Conservation (phyloP, 1,284 basidiomycete species). For the Porphyrellus sp. region DNA sequence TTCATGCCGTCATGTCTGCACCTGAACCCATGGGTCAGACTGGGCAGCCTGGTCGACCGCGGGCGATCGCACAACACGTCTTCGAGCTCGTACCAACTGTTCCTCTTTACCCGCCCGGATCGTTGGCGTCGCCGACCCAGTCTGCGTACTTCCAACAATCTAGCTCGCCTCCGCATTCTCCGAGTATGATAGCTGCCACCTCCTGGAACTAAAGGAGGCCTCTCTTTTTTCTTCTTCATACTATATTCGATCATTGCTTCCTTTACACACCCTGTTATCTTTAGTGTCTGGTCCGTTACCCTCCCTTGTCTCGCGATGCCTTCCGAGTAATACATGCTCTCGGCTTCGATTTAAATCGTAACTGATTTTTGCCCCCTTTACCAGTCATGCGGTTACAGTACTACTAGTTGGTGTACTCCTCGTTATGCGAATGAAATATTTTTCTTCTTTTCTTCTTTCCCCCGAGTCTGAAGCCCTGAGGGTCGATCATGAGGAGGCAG, state of each 20-base stretch:
- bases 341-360: background rate
- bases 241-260: background rate
- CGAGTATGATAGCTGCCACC: constrained; percentile 31
- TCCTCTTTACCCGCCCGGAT: constrained; percentile 60
- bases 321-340: background rate
- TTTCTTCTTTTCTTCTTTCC: background rate
- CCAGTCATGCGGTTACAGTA: background rate
- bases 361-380: background rate
- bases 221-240: background rate
- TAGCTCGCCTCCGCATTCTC: constrained; percentile 61
- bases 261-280: background rate
- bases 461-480: background rate
- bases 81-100: constrained; percentile 79
- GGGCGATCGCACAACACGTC: constrained; percentile 66
- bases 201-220: constrained; percentile 27
- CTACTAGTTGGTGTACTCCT: background rate
- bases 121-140: constrained; percentile 61
- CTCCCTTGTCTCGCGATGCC: too few species aligned
- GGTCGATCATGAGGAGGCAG: too few species aligned
- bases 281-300: background rate
- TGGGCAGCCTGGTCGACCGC: constrained; percentile 37
- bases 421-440: constrained; percentile 13
- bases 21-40: constrained; percentile 42
- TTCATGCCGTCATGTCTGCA: constrained; percentile 73
- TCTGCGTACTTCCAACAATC: constrained; percentile 60